Base-by-base conservation (phyloP, 1,139 yeast genomes). In the Sugiyamaella japonica region DNA sequence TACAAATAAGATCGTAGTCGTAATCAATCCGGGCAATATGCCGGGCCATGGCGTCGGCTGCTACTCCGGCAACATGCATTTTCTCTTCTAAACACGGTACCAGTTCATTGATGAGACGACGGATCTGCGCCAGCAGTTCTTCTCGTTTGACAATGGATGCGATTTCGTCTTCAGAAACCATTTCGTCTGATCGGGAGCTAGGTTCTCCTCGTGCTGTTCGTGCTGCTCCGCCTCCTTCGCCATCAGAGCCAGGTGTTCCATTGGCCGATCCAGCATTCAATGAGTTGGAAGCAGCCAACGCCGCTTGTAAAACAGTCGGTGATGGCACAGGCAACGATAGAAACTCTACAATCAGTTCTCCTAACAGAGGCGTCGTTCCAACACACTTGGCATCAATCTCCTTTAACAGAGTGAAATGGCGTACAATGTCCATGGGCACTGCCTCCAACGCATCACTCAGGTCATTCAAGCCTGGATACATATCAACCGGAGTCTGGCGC, bases 341-440 rank as follows among this genome's bases (percentile, higher is more conserved):
- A 55, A 88, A 86, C 55, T 73, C 70, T 46, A 76, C 76, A 52
- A 90, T 86, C 60, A 79, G 76, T 13, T 74, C 70, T 57, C 83
- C 82, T 58, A 91, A 76, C 61, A 78, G 76, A 0, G 97, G 97
- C 23, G 86, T 77, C 0, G 89, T 78, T 56, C 82, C 79, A 48
- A 87, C 87, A 69, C 96, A 89, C 70, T 93, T 91, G 59, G 98
- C 97, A 66, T 91, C 98, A 54, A 93, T 90, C 68, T 93, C 99
- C 67, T 90, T 88, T 60, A 93, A 76, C 28, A 90, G 75, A 0
- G 99, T 93, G 70, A 91, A 84, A 68, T 91, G 93, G 55, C 93
- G 82, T 51, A 90, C 82, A 51, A 89, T 77, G 63, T 90, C 97
- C 57, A 80, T 68, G 1, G 99, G 99, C 61, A 91, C 77, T 29